Percentiles rank a stretch among this genome's conserved stretches.
phyloP scores from a whole-genome alignment of 495 filamentous ascomycete genomes.

The Penicillium cosmopolitanum region DNA sequence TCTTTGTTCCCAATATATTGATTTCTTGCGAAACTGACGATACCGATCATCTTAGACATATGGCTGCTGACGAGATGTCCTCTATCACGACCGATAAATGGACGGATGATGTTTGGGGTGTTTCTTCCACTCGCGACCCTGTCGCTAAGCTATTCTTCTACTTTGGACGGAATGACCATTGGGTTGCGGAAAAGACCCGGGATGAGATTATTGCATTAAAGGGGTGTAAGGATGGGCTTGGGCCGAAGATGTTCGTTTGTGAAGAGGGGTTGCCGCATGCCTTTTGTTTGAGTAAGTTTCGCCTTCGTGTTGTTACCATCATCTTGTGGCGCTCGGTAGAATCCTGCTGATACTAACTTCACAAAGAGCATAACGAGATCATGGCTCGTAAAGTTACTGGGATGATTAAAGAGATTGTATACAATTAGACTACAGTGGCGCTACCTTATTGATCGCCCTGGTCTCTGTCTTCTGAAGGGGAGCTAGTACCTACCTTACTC shows the following conservation, averaged over 20 bases:
- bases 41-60: slow-evolving; percentile 42
- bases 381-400: slow-evolving; percentile 66
- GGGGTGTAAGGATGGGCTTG: slow-evolving; percentile 43
- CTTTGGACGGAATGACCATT: slow-evolving; percentile 77
- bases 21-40: too few relatives aligned
- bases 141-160: slow-evolving; percentile 72
- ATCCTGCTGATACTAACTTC: slow-evolving; percentile 12
- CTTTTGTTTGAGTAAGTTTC: slow-evolving; percentile 74
- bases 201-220: slow-evolving; percentile 70
- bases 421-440: slow-evolving; percentile 3
- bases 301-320: not conserved
- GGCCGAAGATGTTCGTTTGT: slow-evolving; percentile 73
- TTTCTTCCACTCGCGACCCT: slow-evolving; percentile 45
- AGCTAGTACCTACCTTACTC: too few relatives aligned
- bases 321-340: not conserved
- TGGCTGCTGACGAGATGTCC: slow-evolving; percentile 76
- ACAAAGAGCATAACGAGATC: slow-evolving; percentile 60
- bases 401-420: slow-evolving; percentile 62
- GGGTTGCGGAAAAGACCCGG: slow-evolving; percentile 77
- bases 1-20: too few relatives aligned
- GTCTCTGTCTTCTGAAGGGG: too few relatives aligned
- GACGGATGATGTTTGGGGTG: slow-evolving; percentile 81
- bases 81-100: slow-evolving; percentile 77
- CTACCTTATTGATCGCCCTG: too few relatives aligned
- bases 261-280: slow-evolving; percentile 75